Evolutionary conservation across 208 protist species (phyloP), one percentile per base, ranked within the genome.

Genomic region (Leishmania arabica): DNA sequence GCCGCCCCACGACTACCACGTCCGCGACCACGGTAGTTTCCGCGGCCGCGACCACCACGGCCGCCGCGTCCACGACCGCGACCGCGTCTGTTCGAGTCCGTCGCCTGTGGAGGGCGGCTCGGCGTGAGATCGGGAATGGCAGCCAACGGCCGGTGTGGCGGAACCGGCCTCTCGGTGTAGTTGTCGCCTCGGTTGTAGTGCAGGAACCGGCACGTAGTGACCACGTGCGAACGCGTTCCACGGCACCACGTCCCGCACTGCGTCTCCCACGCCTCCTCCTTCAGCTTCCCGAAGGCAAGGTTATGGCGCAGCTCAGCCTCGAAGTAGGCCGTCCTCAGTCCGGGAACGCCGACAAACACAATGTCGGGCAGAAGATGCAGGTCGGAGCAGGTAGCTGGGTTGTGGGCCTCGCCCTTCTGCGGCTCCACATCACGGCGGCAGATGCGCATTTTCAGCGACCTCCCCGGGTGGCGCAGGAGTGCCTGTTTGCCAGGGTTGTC

Each of bases 171-270:
- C 84, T 96, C 93, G 40, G 89, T 92, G 80, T 95, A 92, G 37
- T 65, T 80, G 17, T 71, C 75, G 3, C 85, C 89, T 6, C 89
- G 78, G 65, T 91, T 89, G 86, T 95, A 96, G 75, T 96, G 93
- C 40, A 96, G 49, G 75, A 82, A 92, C n/a, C 45, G 56, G 82
- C 93, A 96, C 60, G 90, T 95, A 15, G 90, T 90, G 45, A 96
- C 83, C 51, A 94, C 88, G 74, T 96, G 93, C 5, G 91, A 93
- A 24, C 87, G 89, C 7, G 40, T 8, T 68, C 40, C 75, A 58
- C 83, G 88, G 78, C 93, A 96, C 93, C 93, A 96, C 45, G 85
- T 78, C 64, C 93, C 93, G 78, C 90, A 93, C 49, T 88, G 87
- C 65, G 84, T 85, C 72, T 89, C 84, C 84, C 78, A 84, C 42